These are phyloP conservation scores for Pochonia chlamydosporia DNA, from an alignment of 2,329 filamentous ascomycete species.

Conservation along the genomic window DNA sequence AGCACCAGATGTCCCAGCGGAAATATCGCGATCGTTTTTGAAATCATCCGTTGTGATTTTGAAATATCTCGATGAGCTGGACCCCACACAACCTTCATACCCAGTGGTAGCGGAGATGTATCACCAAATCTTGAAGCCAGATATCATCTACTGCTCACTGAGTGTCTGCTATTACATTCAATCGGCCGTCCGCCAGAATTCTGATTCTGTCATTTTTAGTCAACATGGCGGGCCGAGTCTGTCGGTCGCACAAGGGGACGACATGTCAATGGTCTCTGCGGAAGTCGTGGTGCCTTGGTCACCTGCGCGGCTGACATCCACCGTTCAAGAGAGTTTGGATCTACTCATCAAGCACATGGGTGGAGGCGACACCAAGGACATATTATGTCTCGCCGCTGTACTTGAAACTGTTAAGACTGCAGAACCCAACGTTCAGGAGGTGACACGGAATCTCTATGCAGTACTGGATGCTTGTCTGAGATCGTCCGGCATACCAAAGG, in stretches of 20 bases:
- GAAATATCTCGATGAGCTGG: constrained; percentile 48
- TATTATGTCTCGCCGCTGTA: constrained; percentile 42
- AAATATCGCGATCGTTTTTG: constrained; percentile 47
- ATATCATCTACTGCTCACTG: constrained; percentile 49
- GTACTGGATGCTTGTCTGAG: constrained; percentile 40
- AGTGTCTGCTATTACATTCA: constrained; percentile 51
- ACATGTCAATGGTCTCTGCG: constrained; percentile 22
- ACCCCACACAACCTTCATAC: constrained; percentile 40
- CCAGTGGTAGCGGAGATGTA: constrained; percentile 46
- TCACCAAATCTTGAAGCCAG: constrained; percentile 45
- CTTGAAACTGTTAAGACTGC: constrained; percentile 37
- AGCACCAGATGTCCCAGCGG: constrained; percentile 41
- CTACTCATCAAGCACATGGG: constrained; percentile 39
- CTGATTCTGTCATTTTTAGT: constrained; percentile 22
- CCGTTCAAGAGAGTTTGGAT: constrained; percentile 42
- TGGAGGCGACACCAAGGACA: constrained; percentile 45
- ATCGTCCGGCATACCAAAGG: constrained; percentile 36
- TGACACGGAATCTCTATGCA: constrained; percentile 32
- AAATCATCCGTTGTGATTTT: constrained; percentile 51
- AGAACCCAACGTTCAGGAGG: constrained; percentile 36
- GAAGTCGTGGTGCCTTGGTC: constrained; percentile 37
- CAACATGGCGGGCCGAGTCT: constrained; percentile 24
- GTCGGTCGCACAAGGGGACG: constrained; percentile 11
- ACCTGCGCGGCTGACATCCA: constrained; percentile 31
- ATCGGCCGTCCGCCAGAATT: constrained; percentile 21